Percentiles rank a stretch among this genome's conserved stretches.
These are phyloP conservation scores for Ampelocalamus luodianensis DNA, from an alignment of 176 grass and related monocot species.

Conservation along the genomic window DNA sequence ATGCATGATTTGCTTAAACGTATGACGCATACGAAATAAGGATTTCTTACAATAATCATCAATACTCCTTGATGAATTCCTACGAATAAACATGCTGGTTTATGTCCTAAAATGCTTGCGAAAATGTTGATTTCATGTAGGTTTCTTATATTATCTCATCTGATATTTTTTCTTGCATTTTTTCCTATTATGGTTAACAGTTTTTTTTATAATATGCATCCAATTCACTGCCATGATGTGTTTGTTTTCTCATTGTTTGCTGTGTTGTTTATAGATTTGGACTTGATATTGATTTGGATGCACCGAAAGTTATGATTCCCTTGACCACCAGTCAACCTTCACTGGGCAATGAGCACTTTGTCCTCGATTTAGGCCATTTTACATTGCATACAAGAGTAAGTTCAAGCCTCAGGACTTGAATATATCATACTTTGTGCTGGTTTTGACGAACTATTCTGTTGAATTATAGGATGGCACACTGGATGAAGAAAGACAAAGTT, in stretches of 20 bases:
- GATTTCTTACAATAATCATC: conserved; percentile 3
- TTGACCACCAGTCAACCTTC: conserved; percentile 49
- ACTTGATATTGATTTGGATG: conserved; percentile 98
- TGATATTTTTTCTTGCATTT: background rate
- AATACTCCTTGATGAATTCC: conserved; percentile 16
- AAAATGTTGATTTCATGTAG: background rate
- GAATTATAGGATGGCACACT: conserved; percentile 60
- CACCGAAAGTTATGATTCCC: conserved; percentile 95
- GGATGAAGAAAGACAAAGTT: conserved; percentile 75
- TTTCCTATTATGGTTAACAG: background rate
- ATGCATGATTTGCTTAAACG: conserved; percentile 6
- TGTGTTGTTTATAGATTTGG: conserved; percentile 71
- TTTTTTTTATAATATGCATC: conserved; percentile 3
- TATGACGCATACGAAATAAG: background rate
- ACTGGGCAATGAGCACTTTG: conserved; percentile 55
- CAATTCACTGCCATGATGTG: background rate
- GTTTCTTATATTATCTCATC: background rate
- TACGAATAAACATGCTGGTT: background rate
- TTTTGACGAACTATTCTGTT: conserved; percentile 42
- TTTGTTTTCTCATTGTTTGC: conserved; percentile 45
- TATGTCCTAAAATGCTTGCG: background rate
- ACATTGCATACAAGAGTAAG: conserved; percentile 87
- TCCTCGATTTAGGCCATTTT: conserved; percentile 99
- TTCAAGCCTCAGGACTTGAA: conserved; percentile 26
- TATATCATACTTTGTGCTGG: conserved; percentile 43